Evolutionary conservation across 2,329 filamentous ascomycete genomes (phyloP), one percentile per base, ranked within the genome.

Genomic region (Colletotrichum camelliae): DNA sequence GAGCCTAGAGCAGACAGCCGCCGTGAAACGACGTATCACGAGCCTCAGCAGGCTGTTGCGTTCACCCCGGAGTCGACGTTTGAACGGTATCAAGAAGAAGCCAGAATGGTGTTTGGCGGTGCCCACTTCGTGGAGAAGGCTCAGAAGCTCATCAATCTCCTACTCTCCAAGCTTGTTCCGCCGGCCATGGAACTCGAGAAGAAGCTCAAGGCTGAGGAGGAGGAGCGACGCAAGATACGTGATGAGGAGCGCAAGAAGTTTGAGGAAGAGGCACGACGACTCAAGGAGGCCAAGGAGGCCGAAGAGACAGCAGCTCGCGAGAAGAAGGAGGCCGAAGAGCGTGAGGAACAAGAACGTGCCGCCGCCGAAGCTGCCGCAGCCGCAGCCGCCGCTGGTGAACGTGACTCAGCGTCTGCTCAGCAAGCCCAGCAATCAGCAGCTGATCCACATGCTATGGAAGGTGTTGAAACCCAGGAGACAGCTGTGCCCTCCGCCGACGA

Each of bases 31-130:
- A 79, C 84, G 48, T 83, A 86, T 78, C 85, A 89, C 80, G 93
- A 95, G 73, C 94, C 94, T 15, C 88, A 91, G n/a, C 93, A 94
- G 79, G 94, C 95, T 15, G 93, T 96, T 31, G 88, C 92, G 4
- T 98, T 98, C 83, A 87, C 89, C 24, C 89, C 95, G 10, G 91
- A 92, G 48, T 89, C 91, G 10, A 98, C 97, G 1, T 88, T 90
- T 71, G 89, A 90, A 69, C 93, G 97, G 77, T 99, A 97, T 93
- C 92, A 94, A 81, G 95, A 98, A 81, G 97, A 98, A 83, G 93
- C 96, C 10, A 93, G 94, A 77, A 93, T 99, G 83, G 89, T 98
- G 1, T 98, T 97, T 83, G 94, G 94, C 31, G 85, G 88, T 27
- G 88, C 86, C 65, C 90, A 93, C 65, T 72, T 77, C 68, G 82